These are phyloP conservation scores for Talaromyces thailandensis DNA, from an alignment of 495 filamentous ascomycete genomes.

Conservation along the genomic window DNA sequence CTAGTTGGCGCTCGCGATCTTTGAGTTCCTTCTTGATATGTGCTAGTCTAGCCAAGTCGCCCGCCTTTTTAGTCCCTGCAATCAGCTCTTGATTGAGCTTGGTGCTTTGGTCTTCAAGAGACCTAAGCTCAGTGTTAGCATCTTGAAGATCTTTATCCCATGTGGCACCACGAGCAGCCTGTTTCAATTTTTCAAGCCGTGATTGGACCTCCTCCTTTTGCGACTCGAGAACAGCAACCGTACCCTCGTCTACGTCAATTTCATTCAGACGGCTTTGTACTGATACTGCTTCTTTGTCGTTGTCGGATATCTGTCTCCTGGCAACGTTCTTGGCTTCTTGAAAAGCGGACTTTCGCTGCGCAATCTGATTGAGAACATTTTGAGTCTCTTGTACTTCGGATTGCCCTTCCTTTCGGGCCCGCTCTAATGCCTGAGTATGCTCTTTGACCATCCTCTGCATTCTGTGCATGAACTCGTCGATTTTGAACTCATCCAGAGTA, in stretches of 20 bases:
- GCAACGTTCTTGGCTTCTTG: constrained; percentile 62
- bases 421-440: constrained; percentile 67
- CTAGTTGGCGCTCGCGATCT: constrained; percentile 58
- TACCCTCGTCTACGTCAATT: constrained; percentile 76
- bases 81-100: constrained; percentile 66
- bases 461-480: constrained; percentile 68
- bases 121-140: constrained; percentile 50
- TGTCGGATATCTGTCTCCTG: constrained; percentile 55
- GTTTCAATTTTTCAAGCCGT: constrained; percentile 50
- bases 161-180: constrained; percentile 46
- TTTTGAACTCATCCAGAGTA: constrained; percentile 62
- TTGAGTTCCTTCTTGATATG: constrained; percentile 67
- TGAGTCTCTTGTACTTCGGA: constrained; percentile 61
- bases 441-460: constrained; percentile 67
- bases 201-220: constrained; percentile 60
- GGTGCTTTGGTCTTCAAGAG: constrained; percentile 58
- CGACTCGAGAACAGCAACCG: constrained; percentile 62
- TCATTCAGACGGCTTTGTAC: constrained; percentile 57
- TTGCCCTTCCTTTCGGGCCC: constrained; percentile 60
- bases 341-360: constrained; percentile 55
- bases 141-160: constrained; percentile 62
- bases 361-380: constrained; percentile 55
- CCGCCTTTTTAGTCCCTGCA: constrained; percentile 62
- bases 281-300: constrained; percentile 54
- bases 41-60: constrained; percentile 70